Evolutionary conservation across 2,329 filamentous ascomycete species (phyloP).

Genomic region (Juglanconis sp.): DNA sequence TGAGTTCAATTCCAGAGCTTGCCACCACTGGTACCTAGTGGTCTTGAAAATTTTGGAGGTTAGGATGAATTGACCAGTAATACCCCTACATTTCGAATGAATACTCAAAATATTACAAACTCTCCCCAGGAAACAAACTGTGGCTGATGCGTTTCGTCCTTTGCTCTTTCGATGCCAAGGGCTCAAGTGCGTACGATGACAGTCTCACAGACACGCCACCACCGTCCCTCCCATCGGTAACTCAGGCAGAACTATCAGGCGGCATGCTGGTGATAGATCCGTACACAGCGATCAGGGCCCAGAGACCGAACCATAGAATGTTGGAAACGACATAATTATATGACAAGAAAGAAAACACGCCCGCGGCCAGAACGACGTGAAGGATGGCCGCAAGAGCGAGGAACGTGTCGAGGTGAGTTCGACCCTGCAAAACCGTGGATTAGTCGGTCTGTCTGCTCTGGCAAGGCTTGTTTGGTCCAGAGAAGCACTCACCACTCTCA

Average conservation of each 20-base stretch:
- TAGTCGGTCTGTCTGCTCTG: background rate
- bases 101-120: too few relatives aligned
- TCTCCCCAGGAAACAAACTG: too few relatives aligned
- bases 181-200: too few relatives aligned
- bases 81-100: too few relatives aligned
- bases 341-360: background rate
- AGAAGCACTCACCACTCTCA: background rate
- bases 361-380: background rate
- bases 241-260: background rate
- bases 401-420: conserved; percentile 7
- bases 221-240: background rate
- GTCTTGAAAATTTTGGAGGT: too few relatives aligned
- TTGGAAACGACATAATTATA: background rate
- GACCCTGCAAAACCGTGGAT: background rate
- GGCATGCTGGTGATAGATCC: conserved; percentile 6
- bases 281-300: conserved; percentile 1
- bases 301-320: conserved; percentile 2
- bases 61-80: too few relatives aligned
- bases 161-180: too few relatives aligned
- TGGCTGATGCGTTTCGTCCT: too few relatives aligned
- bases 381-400: background rate
- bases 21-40: too few relatives aligned
- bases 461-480: too few relatives aligned
- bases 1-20: too few relatives aligned
- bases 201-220: too few relatives aligned